A percentile compares a stretch with the other conserved stretches of the same genome.
Conservation (phyloP, 352 stramenopile species). For the Aphanomyces stellatus region DNA sequence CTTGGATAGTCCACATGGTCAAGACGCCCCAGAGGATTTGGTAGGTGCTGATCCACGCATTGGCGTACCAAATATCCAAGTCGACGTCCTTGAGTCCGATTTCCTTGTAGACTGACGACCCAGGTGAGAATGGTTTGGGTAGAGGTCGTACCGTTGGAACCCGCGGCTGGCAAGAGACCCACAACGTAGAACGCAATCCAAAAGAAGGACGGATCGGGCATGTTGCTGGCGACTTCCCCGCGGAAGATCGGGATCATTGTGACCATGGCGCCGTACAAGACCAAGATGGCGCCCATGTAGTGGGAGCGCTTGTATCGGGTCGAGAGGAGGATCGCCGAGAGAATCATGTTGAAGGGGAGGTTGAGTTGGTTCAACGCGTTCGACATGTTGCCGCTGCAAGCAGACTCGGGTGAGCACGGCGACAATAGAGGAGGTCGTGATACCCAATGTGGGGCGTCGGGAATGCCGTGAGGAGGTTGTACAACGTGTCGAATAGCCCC, state of each 20-base stretch:
- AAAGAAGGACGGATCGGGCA: constrained; percentile 13
- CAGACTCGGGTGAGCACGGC: too few species aligned
- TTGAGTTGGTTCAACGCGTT: constrained; percentile 22
- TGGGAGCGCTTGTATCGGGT: constrained; percentile 20
- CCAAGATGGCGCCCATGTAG: constrained; percentile 20
- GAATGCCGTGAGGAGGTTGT: constrained; percentile 24
- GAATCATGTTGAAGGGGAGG: constrained; percentile 24
- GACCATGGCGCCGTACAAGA: constrained; percentile 23
- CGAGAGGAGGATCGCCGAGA: constrained; percentile 20
- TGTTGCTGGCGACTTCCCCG: constrained; percentile 4
- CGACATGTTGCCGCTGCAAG: constrained; percentile 14
- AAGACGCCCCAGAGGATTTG: constrained; percentile 22
- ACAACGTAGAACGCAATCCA: constrained; percentile 59
- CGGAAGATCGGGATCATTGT: constrained; percentile 22
- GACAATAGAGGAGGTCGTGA: background rate
- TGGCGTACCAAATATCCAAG: constrained; percentile 25
- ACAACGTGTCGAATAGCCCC: constrained; percentile 25
- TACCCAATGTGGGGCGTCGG: constrained; percentile 22
- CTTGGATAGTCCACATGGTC: constrained; percentile 18
- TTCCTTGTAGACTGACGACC: constrained; percentile 23
- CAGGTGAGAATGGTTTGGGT: background rate
- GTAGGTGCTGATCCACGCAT: constrained; percentile 20
- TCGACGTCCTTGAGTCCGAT: constrained; percentile 23
- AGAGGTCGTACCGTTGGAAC: constrained; percentile 41
- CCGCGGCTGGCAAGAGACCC: constrained; percentile 56